A percentile compares a stretch with the other conserved stretches of the same genome.
phyloP scores from a whole-genome alignment of 805 yeast genomes.

The Diddensiella transvaalensis region DNA sequence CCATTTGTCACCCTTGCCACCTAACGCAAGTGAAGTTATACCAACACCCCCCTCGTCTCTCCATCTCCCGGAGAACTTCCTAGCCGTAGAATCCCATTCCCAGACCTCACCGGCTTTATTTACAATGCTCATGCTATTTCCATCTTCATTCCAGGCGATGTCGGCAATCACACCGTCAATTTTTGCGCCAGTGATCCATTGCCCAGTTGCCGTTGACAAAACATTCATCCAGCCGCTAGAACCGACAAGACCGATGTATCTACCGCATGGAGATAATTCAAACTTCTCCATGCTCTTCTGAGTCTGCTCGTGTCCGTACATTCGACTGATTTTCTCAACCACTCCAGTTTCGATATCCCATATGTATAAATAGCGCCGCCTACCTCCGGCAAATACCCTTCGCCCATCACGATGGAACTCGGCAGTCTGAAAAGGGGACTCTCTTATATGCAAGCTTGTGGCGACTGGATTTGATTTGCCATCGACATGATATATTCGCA shows the following conservation, averaged over 20 bases:
- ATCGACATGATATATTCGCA: slow-evolving; percentile 85
- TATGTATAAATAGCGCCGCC: slow-evolving; percentile 86
- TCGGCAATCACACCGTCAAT: slow-evolving; percentile 85
- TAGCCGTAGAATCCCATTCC: slow-evolving; percentile 64
- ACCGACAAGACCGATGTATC: slow-evolving; percentile 71
- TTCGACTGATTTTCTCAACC: slow-evolving; percentile 78
- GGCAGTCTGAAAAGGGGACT: slow-evolving; percentile 78
- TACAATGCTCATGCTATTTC: slow-evolving; percentile 50
- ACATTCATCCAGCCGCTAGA: slow-evolving; percentile 89
- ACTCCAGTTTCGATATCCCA: slow-evolving; percentile 79
- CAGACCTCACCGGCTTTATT: slow-evolving; percentile 82
- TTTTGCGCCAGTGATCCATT: slow-evolving; percentile 82
- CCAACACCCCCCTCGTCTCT: slow-evolving; percentile 82
- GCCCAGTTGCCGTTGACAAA: slow-evolving; percentile 72
- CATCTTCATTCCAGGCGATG: slow-evolving; percentile 59
- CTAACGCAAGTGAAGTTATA: slow-evolving; percentile 69
- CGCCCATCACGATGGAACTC: slow-evolving; percentile 53
- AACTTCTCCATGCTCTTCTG: slow-evolving; percentile 88
- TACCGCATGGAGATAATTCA: slow-evolving; percentile 69
- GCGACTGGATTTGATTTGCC: slow-evolving; percentile 80
- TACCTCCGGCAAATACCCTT: slow-evolving; percentile 77
- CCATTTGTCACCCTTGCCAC: slow-evolving; percentile 62
- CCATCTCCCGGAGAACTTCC: slow-evolving; percentile 66
- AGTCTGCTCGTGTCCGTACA: slow-evolving; percentile 85
- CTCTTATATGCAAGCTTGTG: slow-evolving; percentile 72